These are phyloP conservation scores for Firmiana major DNA, from an alignment of 345 rosid genomes.

Conservation along the genomic window DNA sequence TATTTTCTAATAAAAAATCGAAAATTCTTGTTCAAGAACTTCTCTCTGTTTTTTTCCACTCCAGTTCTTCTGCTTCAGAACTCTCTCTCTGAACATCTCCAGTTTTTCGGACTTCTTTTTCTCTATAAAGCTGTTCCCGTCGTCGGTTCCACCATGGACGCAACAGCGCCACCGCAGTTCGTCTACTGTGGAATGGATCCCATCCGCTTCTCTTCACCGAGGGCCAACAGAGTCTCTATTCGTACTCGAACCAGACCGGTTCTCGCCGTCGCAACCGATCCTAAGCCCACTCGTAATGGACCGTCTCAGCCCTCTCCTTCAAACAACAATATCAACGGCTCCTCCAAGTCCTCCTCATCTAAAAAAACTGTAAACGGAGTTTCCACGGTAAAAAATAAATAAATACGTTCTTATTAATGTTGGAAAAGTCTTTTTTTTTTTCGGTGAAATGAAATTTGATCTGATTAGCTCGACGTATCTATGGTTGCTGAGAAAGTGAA, in stretches of 20 bases:
- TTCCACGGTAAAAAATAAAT: no score
- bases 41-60: background rate
- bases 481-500: conserved; percentile 15
- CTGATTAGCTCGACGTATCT: background rate
- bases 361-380: conserved; percentile 47
- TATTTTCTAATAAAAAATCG: background rate
- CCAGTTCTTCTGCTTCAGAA: background rate
- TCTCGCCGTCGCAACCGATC: conserved; percentile 67
- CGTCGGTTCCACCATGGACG: conserved; percentile 44
- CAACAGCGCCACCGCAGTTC: conserved; percentile 48
- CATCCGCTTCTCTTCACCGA: conserved; percentile 32
- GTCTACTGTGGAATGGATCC: conserved; percentile 50
- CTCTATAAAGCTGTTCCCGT: background rate
- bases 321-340: conserved; percentile 30
- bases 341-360: conserved; percentile 34
- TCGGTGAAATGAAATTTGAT: background rate
- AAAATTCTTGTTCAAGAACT: background rate
- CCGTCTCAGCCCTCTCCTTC: conserved; percentile 30
- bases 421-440: no score
- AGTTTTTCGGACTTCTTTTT: background rate
- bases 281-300: conserved; percentile 51
- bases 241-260: conserved; percentile 32
- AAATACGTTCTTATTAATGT: background rate
- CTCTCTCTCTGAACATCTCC: background rate
- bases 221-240: conserved; percentile 20